Percentiles rank a stretch among this genome's conserved stretches.
phyloP scores from a whole-genome alignment of 768 basidiomycete species.

The Xerocomellus intermedius region DNA sequence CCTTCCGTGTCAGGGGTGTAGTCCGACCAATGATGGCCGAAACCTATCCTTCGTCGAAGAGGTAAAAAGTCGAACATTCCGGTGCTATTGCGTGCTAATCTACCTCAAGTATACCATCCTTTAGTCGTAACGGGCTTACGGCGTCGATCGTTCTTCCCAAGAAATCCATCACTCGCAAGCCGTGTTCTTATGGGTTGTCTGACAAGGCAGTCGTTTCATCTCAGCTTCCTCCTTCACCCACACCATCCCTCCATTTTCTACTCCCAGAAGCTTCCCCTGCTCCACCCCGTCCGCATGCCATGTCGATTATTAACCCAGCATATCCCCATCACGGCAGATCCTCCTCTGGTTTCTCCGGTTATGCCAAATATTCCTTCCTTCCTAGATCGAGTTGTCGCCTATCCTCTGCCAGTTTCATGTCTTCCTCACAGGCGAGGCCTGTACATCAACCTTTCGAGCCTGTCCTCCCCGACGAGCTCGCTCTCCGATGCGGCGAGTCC shows the following conservation, averaged over 20 bases:
- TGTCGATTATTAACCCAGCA: slow-evolving; percentile 22
- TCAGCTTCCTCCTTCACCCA: slow-evolving; percentile 41
- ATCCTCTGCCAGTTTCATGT: slow-evolving; percentile 15
- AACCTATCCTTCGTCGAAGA: background rate
- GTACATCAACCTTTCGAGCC: slow-evolving; percentile 67
- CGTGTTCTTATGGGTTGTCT: slow-evolving; percentile 42
- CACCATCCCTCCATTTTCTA: slow-evolving; percentile 25
- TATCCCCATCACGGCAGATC: slow-evolving; percentile 32
- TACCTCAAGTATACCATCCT: slow-evolving; percentile 23
- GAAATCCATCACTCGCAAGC: slow-evolving; percentile 40
- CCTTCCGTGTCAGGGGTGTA: slow-evolving; percentile 29
- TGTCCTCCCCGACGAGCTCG: slow-evolving; percentile 72
- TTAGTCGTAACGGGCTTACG: slow-evolving; percentile 45
- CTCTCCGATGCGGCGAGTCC: slow-evolving; percentile 54
- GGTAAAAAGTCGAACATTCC: slow-evolving; percentile 7
- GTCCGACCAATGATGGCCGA: slow-evolving; percentile 9
- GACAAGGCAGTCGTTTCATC: slow-evolving; percentile 40
- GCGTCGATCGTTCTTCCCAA: slow-evolving; percentile 53
- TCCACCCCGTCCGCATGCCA: slow-evolving; percentile 13
- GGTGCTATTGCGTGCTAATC: background rate
- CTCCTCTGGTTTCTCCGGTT: slow-evolving; percentile 36
- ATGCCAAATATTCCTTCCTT: slow-evolving; percentile 32
- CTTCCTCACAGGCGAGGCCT: slow-evolving; percentile 44
- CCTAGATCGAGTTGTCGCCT: slow-evolving; percentile 9
- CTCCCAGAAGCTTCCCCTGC: slow-evolving; percentile 9